Conservation (phyloP, 2,329 filamentous ascomycete genomes). For the Lanzia echinophila region DNA sequence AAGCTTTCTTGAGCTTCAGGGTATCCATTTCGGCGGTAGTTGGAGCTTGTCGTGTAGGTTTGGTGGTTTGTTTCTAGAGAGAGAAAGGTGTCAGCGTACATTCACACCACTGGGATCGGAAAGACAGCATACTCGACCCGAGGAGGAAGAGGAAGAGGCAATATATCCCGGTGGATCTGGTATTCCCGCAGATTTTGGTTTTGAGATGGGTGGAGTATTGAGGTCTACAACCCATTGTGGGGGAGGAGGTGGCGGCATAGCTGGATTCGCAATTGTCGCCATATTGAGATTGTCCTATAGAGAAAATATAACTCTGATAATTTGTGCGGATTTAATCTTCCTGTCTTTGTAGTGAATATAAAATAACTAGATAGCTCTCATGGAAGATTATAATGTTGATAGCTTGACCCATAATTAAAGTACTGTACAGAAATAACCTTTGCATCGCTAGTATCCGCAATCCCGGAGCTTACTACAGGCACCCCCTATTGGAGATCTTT, state of each 20-base stretch:
- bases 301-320: background rate
- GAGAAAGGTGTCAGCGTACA: background rate
- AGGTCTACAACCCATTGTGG: constrained; percentile 83
- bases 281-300: background rate
- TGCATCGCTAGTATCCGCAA: background rate
- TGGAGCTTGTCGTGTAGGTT: constrained; percentile 53
- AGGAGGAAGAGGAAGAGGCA: constrained; percentile 39
- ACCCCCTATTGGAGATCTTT: constrained; percentile 11
- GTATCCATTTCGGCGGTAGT: constrained; percentile 85
- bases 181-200: constrained; percentile 60
- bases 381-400: background rate
- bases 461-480: constrained; percentile 13
- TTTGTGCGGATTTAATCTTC: background rate
- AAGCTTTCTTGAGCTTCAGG: constrained; percentile 96
- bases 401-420: background rate
- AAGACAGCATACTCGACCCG: constrained; percentile 47
- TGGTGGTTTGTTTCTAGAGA: constrained; percentile 33
- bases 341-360: background rate
- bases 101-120: background rate
- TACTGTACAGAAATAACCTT: constrained; percentile 2
- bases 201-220: constrained; percentile 59
- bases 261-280: background rate
- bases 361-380: background rate
- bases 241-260: constrained; percentile 34
- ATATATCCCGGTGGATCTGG: constrained; percentile 84